Conservation (phyloP, 2,329 filamentous ascomycete genomes). For the Colletotrichum melonis region DNA sequence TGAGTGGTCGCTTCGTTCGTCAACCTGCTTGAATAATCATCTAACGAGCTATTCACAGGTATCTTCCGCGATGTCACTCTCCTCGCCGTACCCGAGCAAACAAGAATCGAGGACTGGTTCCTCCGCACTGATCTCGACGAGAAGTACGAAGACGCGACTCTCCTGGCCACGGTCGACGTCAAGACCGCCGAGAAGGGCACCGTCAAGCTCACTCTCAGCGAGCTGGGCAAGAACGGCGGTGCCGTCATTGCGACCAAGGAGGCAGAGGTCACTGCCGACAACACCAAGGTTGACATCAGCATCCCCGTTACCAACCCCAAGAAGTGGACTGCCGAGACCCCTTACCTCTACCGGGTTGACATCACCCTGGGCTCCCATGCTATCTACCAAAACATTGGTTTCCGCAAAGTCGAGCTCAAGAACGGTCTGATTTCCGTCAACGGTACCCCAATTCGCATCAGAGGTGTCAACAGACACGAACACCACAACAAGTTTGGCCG, state of each 20-base stretch:
- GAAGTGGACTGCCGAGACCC: constrained; percentile 78
- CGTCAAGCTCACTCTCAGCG: constrained; percentile 56
- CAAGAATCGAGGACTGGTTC: constrained; percentile 68
- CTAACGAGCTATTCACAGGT: constrained; percentile 43
- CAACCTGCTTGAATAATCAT: neutral
- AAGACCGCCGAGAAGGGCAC: constrained; percentile 46
- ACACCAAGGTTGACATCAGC: constrained; percentile 51
- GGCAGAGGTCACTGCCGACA: constrained; percentile 40
- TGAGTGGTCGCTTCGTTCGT: constrained; percentile 40
- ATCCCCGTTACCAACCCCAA: constrained; percentile 62
- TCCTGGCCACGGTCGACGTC: constrained; percentile 61
- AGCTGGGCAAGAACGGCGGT: constrained; percentile 50
- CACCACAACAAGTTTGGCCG: constrained; percentile 74
- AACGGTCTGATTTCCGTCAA: constrained; percentile 72
- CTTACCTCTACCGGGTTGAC: constrained; percentile 68
- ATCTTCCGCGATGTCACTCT: constrained; percentile 77
- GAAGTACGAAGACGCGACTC: constrained; percentile 60
- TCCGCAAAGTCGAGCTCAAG: constrained; percentile 72
- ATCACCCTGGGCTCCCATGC: constrained; percentile 54
- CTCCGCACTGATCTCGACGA: constrained; percentile 65
- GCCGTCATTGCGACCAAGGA: constrained; percentile 42
- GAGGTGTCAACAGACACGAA: constrained; percentile 77
- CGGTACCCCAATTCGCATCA: constrained; percentile 68
- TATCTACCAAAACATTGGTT: constrained; percentile 68
- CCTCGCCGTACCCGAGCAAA: constrained; percentile 62